Base-by-base conservation (phyloP, 495 filamentous ascomycete genomes). In the Trichoderma asperelloides region DNA sequence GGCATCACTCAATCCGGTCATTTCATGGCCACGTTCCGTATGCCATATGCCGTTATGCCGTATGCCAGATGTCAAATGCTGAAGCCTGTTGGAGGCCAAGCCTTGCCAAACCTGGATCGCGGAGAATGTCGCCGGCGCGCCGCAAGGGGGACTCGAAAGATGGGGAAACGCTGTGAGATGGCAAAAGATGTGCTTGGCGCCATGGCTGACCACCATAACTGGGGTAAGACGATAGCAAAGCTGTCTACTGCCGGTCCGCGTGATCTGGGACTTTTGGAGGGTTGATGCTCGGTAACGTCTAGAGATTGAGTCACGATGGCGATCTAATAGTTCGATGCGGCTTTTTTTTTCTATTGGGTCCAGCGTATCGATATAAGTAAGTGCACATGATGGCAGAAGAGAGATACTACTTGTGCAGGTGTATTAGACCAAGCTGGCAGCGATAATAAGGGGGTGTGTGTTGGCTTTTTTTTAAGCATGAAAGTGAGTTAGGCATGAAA, bases 271-370 rank as follows among this genome's bases (percentile, higher is more conserved):
- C 43, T 4, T 16, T 47, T 13, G 43, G n/a, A 6, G n/a, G 13
- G 55, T 25, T 23, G n/a, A 55, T 51, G 47, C 21, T 23, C 5
- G 21, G 7, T 30, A 28, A 12, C 1, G 25, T 60, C 18, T 23
- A 51, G 47, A 51, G 55, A 60, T 60, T 25, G 30, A 25, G 55
- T 60, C 55, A 60, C 55, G 55, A 60, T 30, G 55, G 27, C 25
- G 27, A 60, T 60, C 55, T 60, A 51, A 23, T 9, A 51, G 6
- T 51, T 51, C 9, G 47, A 21, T 51, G 47, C 47, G 47, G 47
- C 47, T 51, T 51, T 51, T 51, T 51, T 51, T 21, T 45, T 45
- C 12, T 45, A 23, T n/a, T 51, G 11, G 47, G 21, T 21, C 21
- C 47, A 21, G 2, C 47, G 47, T 21, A 51, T 51, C n/a, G 47